These are phyloP conservation scores for Neolentinus lepideus DNA, from an alignment of 1,284 basidiomycete species.

Conservation along the genomic window DNA sequence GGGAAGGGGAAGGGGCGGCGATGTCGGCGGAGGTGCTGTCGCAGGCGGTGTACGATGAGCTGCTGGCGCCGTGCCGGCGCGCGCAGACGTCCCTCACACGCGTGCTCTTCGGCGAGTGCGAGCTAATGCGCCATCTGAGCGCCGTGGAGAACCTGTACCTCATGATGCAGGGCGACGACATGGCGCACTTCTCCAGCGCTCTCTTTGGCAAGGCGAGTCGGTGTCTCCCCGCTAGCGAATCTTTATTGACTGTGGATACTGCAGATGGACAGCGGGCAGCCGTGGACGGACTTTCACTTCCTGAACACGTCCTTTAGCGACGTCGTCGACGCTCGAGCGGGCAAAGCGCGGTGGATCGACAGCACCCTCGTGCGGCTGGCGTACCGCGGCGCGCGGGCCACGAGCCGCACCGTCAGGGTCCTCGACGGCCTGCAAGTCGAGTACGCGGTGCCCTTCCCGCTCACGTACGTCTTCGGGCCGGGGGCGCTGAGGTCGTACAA, in stretches of 20 bases:
- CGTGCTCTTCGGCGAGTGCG: constrained; percentile 65
- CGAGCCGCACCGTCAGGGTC: constrained; percentile 45
- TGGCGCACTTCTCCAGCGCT: constrained; percentile 65
- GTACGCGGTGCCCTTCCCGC: constrained; percentile 76
- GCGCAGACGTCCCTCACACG: constrained; percentile 50
- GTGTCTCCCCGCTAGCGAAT: not conserved
- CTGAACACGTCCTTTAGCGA: constrained; percentile 74
- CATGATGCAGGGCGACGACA: constrained; percentile 65
- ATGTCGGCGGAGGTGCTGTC: constrained; percentile 56
- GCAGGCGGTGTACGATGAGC: constrained; percentile 50
- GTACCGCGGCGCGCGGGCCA: constrained; percentile 42
- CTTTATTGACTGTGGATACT: not conserved
- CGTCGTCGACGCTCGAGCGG: constrained; percentile 41
- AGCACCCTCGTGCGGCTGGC: constrained; percentile 69
- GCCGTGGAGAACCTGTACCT: constrained; percentile 70
- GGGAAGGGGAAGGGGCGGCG: constrained; percentile 3
- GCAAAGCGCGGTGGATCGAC: constrained; percentile 49
- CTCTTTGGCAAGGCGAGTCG: constrained; percentile 62
- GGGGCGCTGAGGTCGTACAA: constrained; percentile 54
- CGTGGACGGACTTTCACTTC: constrained; percentile 82
- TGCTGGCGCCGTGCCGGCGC: constrained; percentile 51
- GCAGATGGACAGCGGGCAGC: constrained; percentile 64
- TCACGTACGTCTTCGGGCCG: constrained; percentile 73
- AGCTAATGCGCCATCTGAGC: constrained; percentile 59
- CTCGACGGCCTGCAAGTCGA: constrained; percentile 66